These are phyloP conservation scores for Paecilomyces niveus DNA, from an alignment of 2,329 filamentous ascomycete species.

Conservation along the genomic window DNA sequence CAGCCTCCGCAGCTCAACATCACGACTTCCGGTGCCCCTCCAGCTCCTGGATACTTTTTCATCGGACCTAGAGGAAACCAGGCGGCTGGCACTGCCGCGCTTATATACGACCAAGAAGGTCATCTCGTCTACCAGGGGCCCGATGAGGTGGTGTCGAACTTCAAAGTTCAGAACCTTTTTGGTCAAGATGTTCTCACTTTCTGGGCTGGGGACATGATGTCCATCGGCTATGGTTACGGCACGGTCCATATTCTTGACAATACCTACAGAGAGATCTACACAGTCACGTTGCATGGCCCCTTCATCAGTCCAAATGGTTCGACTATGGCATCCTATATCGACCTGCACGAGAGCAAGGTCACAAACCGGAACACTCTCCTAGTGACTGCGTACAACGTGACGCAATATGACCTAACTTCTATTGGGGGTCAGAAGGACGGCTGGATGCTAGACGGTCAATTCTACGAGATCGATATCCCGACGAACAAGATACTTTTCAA, in stretches of 20 bases:
- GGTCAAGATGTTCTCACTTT: slow-evolving; percentile 28
- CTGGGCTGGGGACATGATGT: slow-evolving; percentile 24
- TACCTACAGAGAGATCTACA: slow-evolving; percentile 27
- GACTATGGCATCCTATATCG: slow-evolving; percentile 19
- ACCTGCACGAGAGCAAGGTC: slow-evolving; percentile 28
- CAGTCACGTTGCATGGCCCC: slow-evolving; percentile 18
- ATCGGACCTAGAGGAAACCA: slow-evolving; percentile 23
- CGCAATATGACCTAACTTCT: slow-evolving; percentile 22
- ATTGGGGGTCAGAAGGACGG: slow-evolving; percentile 22
- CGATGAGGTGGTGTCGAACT: slow-evolving; percentile 22
- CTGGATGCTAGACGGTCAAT: slow-evolving; percentile 27
- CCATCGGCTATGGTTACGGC: slow-evolving; percentile 22
- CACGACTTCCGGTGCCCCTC: slow-evolving; percentile 21
- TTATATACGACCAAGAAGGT: slow-evolving; percentile 30
- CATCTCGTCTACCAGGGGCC: slow-evolving; percentile 30
- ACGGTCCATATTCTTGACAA: slow-evolving; percentile 25
- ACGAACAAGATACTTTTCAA: slow-evolving; percentile 27
- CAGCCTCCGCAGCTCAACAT: slow-evolving; percentile 23
- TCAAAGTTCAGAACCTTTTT: slow-evolving; percentile 27
- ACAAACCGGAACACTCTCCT: slow-evolving; percentile 26
- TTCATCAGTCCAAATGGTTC: slow-evolving; percentile 17
- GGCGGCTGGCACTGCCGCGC: slow-evolving; percentile 19
- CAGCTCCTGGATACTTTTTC: slow-evolving; percentile 27
- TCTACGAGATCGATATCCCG: slow-evolving; percentile 27
- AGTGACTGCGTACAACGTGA: slow-evolving; percentile 29